Evolutionary conservation across 148 eudicot species (phyloP), one percentile per base, ranked within the genome.

Genomic region (Fagopyrum esculentum): DNA sequence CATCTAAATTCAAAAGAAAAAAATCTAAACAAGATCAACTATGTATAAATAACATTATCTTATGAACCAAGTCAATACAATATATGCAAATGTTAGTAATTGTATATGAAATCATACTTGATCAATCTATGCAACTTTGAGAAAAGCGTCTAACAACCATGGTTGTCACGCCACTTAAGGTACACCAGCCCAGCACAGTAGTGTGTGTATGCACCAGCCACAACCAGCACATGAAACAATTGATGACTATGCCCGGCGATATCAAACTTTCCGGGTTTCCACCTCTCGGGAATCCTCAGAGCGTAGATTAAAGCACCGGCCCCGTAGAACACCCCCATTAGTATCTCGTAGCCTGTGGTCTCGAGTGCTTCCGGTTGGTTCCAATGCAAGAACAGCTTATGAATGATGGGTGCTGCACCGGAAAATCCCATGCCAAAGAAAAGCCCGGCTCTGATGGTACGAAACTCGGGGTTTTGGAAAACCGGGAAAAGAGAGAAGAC

Each of bases 231-330:
- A 75, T 86, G 89, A 68, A 86, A 86, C 17, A 86, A 59, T 52
- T 86, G 89, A 76, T 86, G 89, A 56, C 89, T 86, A 72, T 78
- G 82, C 19, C 87, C 85, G 56, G 83, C 87, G 45, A 86, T 78
- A 59, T 86, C 89, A 84, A 86, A 86, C 76, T 82, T 82, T 29
- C 89, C 89, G 0, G 87, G 89, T 48, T 72, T 78, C 87, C 85
- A 86, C 54, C 84, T 64, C 59, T 86, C 89, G 0, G 89, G 87
- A 11, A 86, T 77, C 76, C 89, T 76, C 29, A 55, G 60, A 1
- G 82, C 85, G 73, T 86, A 84, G 45, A 84, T 77, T 54, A 82
- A 10, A 10, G 89, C 89, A 2, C 89, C 87, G 4, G 78, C 1
- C 45, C 85, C 85, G 50, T 86, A 86, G 1, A 84, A 66, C 17